These are phyloP conservation scores for Aspergillus latus DNA, from an alignment of 2,329 filamentous ascomycete genomes.

Conservation along the genomic window DNA sequence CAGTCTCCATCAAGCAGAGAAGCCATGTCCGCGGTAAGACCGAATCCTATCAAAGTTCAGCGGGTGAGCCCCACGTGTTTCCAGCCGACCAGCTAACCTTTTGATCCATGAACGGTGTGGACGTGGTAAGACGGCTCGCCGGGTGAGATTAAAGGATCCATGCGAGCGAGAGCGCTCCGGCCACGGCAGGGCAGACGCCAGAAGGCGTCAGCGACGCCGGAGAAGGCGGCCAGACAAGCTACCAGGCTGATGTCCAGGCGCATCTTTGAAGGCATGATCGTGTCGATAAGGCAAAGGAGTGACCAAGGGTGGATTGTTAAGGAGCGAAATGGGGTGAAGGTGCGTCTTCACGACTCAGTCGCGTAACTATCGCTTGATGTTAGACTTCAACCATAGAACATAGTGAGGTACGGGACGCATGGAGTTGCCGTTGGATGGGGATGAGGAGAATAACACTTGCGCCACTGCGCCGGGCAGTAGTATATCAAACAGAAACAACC, in stretches of 20 bases:
- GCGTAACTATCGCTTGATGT: conserved; percentile 20
- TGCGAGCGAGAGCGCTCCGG: conserved; percentile 65
- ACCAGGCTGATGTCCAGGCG: conserved; percentile 23
- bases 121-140: conserved; percentile 63
- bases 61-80: neutral
- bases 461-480: conserved; percentile 3
- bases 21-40: conserved; percentile 55
- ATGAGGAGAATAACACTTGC: neutral
- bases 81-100: conserved; percentile 51
- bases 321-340: conserved; percentile 13
- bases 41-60: conserved; percentile 58
- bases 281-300: conserved; percentile 15
- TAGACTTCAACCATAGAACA: conserved; percentile 7
- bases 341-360: conserved; percentile 11
- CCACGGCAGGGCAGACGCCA: conserved; percentile 87
- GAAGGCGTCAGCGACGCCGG: conserved; percentile 61
- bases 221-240: conserved; percentile 31
- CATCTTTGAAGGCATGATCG: conserved; percentile 20
- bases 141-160: conserved; percentile 73
- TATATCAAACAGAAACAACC: conserved; percentile 15
- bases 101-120: conserved; percentile 74
- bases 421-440: neutral
- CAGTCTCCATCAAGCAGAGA: conserved; percentile 64
- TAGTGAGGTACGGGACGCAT: neutral
- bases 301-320: conserved; percentile 17